Evolutionary conservation across 129 eudicot species (phyloP).

Genomic region (Chrysanthemum lavandulifolium): DNA sequence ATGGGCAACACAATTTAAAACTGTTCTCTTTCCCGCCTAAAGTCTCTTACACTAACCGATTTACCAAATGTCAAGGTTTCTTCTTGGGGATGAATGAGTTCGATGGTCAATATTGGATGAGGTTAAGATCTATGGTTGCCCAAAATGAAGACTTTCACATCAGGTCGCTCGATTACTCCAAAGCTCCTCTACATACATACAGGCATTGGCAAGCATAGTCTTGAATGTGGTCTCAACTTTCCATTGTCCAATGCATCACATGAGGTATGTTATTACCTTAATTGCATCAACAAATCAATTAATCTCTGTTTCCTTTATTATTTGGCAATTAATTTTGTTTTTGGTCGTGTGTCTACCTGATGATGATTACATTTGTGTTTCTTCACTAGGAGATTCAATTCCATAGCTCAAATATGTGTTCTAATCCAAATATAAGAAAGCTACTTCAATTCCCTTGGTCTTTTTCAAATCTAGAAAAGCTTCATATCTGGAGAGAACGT

Average conservation of each 20-base stretch:
- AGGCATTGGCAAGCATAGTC: not conserved
- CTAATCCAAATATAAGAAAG: not conserved
- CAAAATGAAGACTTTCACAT: not conserved
- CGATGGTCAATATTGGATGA: not conserved
- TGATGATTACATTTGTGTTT: too few species aligned
- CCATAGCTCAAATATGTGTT: too few species aligned
- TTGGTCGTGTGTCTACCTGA: too few species aligned
- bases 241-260: not conserved
- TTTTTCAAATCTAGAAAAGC: not conserved
- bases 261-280: too few species aligned
- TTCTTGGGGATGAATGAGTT: not conserved
- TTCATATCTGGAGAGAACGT: not conserved
- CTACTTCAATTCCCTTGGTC: not conserved
- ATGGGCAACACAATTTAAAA: not conserved
- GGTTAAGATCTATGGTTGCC: not conserved
- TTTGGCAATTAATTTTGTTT: not conserved
- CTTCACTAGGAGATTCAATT: too few species aligned
- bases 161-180: not conserved
- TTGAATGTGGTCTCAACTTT: conserved; percentile 8
- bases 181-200: not conserved
- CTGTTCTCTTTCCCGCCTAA: not conserved
- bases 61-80: conserved; percentile 2
- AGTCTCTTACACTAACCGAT: not conserved
- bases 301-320: too few species aligned
- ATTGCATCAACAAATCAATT: too few species aligned